These are phyloP conservation scores for Haplosporangium gracile DNA, from an alignment of 192 early-diverging fungal species.

Conservation along the genomic window DNA sequence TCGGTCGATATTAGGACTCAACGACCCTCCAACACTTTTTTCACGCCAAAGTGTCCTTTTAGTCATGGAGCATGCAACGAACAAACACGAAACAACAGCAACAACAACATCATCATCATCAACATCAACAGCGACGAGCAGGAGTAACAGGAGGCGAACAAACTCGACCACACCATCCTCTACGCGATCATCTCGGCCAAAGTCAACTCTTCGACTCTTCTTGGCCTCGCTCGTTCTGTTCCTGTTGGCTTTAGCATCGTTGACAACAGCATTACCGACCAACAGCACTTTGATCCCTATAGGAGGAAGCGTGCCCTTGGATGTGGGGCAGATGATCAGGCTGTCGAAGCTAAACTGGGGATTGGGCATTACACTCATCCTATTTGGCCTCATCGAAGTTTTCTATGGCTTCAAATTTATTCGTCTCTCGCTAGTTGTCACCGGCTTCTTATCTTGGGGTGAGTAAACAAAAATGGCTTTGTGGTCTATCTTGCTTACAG, in stretches of 20 bases:
- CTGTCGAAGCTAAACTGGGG: conserved; percentile 31
- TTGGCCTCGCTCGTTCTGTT: conserved; percentile 9
- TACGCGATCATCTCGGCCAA: neutral
- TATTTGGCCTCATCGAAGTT: conserved; percentile 37
- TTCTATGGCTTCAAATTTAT: conserved; percentile 53
- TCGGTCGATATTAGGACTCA: neutral
- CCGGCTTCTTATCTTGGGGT: conserved; percentile 51
- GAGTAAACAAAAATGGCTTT: neutral
- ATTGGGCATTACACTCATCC: conserved; percentile 25
- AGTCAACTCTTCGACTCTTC: neutral
- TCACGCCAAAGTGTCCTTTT: neutral
- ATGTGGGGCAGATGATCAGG: conserved; percentile 29
- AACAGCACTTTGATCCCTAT: conserved; percentile 30
- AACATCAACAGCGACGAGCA: neutral
- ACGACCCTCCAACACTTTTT: neutral
- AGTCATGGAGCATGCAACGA: neutral
- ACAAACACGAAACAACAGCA: neutral
- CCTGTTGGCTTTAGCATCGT: neutral
- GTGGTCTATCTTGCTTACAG: neutral
- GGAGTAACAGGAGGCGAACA: neutral
- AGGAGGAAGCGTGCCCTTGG: neutral
- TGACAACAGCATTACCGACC: conserved; percentile 12
- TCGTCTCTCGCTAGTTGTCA: conserved; percentile 34
- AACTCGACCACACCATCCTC: neutral
- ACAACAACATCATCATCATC: neutral